These are phyloP conservation scores for Auricularia auricula-judae DNA, from an alignment of 768 basidiomycete species.

Conservation along the genomic window DNA sequence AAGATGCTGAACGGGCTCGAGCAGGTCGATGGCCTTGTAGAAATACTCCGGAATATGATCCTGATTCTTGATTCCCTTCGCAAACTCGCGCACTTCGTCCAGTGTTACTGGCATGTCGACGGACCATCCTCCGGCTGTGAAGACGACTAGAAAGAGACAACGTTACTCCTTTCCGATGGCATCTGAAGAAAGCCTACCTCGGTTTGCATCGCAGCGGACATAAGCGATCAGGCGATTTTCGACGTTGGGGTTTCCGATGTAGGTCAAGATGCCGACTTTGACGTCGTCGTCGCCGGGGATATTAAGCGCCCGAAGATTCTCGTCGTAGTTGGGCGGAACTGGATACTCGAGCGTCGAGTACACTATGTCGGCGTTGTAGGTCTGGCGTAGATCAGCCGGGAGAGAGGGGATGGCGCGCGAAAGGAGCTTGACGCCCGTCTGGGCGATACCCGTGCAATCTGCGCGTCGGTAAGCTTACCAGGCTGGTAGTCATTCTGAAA, in stretches of 20 bases:
- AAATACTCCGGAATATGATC: constrained; percentile 19
- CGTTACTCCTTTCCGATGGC: too few relatives aligned
- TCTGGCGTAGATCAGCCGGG: not conserved
- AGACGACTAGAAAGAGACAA: not conserved
- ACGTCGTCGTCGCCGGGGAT: constrained; percentile 10
- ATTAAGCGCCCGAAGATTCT: constrained; percentile 6
- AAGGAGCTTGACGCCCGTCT: constrained; percentile 19
- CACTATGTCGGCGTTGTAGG: constrained; percentile 17
- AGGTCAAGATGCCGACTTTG: not conserved
- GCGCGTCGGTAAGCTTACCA: not conserved
- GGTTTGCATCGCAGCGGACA: not conserved
- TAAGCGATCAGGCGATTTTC: not conserved
- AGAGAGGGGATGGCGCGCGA: constrained; percentile 3
- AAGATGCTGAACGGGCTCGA: constrained; percentile 17
- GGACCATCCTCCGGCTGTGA: not conserved
- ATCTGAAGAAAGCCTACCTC: constrained; percentile 4
- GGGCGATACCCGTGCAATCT: constrained; percentile 23
- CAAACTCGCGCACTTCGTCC: constrained; percentile 1
- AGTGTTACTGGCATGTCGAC: not conserved
- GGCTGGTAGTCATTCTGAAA: not conserved
- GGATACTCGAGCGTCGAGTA: constrained; percentile 13
- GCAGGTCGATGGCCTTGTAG: constrained; percentile 17
- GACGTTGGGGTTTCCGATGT: not conserved
- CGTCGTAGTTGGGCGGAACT: not conserved
- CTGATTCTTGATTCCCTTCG: not conserved